Conservation (phyloP, 331 rosid genomes). For the Pyracantha coccinea region DNA sequence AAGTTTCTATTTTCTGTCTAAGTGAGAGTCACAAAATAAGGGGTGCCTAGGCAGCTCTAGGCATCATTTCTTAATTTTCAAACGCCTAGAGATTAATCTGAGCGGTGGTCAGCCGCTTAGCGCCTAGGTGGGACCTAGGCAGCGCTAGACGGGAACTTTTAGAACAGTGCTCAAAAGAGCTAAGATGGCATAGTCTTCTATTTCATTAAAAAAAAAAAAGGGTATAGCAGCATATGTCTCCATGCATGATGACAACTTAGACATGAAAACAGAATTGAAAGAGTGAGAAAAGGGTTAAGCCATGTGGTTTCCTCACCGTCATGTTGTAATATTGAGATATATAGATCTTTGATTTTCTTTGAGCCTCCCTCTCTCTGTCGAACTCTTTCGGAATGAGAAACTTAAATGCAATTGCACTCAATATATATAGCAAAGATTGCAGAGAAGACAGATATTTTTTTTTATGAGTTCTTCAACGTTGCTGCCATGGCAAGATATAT, state of each 20-base stretch:
- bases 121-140: too few species aligned
- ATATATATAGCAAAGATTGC: slow-evolving; percentile 14
- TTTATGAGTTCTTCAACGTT: not conserved
- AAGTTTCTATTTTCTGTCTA: too few species aligned
- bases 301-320: slow-evolving; percentile 21
- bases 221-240: not conserved
- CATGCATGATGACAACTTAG: not conserved
- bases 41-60: too few species aligned
- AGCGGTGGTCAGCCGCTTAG: too few species aligned
- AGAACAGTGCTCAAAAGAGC: too few species aligned
- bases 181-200: not conserved
- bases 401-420: not conserved
- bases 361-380: not conserved
- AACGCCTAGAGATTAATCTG: too few species aligned
- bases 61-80: too few species aligned
- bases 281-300: not conserved
- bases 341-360: not conserved
- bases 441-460: not conserved
- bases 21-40: too few species aligned
- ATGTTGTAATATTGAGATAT: slow-evolving; percentile 6
- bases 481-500: slow-evolving; percentile 5
- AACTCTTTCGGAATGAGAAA: not conserved
- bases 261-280: not conserved
- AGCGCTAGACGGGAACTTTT: too few species aligned
- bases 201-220: too few species aligned